Base-by-base conservation (phyloP, 163 green algal species). In the Scenedesmus sp. region DNA sequence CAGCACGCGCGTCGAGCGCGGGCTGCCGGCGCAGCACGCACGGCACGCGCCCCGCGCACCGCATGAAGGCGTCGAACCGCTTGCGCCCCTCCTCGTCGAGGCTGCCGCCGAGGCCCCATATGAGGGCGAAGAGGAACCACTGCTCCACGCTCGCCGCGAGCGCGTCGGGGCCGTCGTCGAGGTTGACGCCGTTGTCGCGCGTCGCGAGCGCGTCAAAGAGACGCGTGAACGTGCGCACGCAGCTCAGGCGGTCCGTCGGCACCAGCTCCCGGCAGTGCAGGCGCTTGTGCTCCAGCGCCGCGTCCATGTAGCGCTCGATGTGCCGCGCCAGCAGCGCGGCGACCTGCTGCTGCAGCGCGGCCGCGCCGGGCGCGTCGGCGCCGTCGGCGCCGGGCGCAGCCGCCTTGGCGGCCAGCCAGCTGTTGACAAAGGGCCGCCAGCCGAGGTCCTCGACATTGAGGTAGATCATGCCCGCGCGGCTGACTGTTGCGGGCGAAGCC, bases 381-480 rank as follows among this genome's bases (percentile, higher is more conserved):
- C n/a, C 34, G 28, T 24, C 44, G n/a, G 7, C 18, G 14, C 28
- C 57, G 33, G 17, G 3, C 18, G 26, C 70, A 20, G 50, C 28
- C 11, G 28, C 45, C 11, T 71, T 29, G 7, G 44, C 47, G 20
- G 18, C 33, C 44, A 93, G 81, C 93, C 93, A 97, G n/a, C 75
- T 90, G 26, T 84, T 88, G 31, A 96, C 76, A 76, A 91, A 93
- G 9, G 93, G 93, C 47, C 84, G 75, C 91, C 90, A 96, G 70
- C 93, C 92, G 29, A 97, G 85, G 80, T 96, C 91, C 73, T 96
- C 92, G 24, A 93, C 84, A 69, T 96, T 96, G 26, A 96, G 80
- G 82, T 97, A 97, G 77, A 97, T 96, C 93, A 97, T 97, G 72
- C 93, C 93, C 50, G 91, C 89, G 54, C 92, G 89, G 48, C 85